Evolutionary conservation across 106 monocot species (phyloP), one percentile per base, ranked within the genome.

Genomic region (Dendrobium officinale): DNA sequence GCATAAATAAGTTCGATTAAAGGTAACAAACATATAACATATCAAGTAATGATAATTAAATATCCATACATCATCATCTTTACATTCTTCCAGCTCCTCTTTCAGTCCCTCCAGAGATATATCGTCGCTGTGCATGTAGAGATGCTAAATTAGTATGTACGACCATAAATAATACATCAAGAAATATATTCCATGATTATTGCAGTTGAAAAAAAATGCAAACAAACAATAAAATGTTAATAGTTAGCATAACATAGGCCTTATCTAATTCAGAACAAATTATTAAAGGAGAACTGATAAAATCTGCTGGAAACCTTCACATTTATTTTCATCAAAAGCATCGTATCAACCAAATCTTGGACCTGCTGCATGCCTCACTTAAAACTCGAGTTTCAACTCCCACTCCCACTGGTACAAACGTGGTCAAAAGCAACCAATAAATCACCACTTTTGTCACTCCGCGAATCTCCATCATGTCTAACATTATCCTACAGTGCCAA

Each of bases 61-160:
- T 40, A 18, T 40, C 83, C 89, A 86, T 61, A 91, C 93, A 74
- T 81, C 83, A 85, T 91, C 89, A 80, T 88, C 73, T 80, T 88
- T 91, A 77, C 91, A 94, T 81, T 94, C 94, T 81, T 94, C 89
- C 75, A 94, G 91, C 64, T 94, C 94, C 72, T 89, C 88, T 67
- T 88, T 78, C 42, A 94, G 74, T 72, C 94, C 94, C n/a, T 91
- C 91, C 47, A 94, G 79, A 55, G 91, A 91, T 45, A 91, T 29
- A 77, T 94, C 94, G 79, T 94, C 91, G 75, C 94, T 94, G 56
- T 19, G 80, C 58, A 19, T 20, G 20, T 40, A 44, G 74, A 74
- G 6, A 74, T 42, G n/a, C 41, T 20, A 74, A 74, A 43, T 74
- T 33, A 33, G 37, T 37, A 70, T 2, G 7, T 37, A 33, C 37